phyloP scores from a whole-genome alignment of 805 yeast genomes.

The Yarrowia hollandica region DNA sequence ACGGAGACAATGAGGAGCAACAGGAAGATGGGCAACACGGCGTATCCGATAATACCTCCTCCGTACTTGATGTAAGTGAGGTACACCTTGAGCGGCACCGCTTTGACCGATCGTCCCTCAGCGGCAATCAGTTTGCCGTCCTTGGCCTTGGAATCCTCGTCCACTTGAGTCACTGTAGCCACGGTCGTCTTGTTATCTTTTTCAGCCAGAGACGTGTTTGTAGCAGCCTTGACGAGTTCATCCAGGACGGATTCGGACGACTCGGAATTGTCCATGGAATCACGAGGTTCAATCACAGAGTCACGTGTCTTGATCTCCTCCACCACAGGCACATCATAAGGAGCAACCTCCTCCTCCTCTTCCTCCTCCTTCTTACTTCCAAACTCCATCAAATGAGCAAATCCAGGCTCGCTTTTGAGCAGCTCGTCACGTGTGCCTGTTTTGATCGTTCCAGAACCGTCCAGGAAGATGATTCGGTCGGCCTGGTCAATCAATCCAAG shows the following conservation, averaged over 20 bases:
- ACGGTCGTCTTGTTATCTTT: background rate
- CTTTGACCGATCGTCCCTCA: conserved; percentile 32
- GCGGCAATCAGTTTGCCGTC: conserved; percentile 31
- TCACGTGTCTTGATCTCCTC: too few species aligned
- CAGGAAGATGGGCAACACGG: conserved; percentile 41
- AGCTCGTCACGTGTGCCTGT: conserved; percentile 64
- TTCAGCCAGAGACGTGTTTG: background rate
- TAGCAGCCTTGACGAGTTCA: background rate
- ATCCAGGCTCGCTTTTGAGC: conserved; percentile 46
- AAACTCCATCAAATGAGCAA: conserved; percentile 51
- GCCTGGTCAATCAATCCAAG: conserved; percentile 63
- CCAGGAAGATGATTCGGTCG: conserved; percentile 61
- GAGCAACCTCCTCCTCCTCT: conserved; percentile 31
- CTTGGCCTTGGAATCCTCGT: conserved; percentile 26
- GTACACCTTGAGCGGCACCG: conserved; percentile 47
- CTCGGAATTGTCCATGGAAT: too few species aligned
- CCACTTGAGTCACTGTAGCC: conserved; percentile 9
- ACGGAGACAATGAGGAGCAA: conserved; percentile 44
- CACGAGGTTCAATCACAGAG: background rate
- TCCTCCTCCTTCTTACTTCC: conserved; percentile 43
- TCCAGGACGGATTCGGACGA: conserved; percentile 21
- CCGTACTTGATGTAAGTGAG: conserved; percentile 55
- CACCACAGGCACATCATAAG: conserved; percentile 29
- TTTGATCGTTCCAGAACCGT: conserved; percentile 59
- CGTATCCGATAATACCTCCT: conserved; percentile 47